These are phyloP conservation scores for Alternaria gaisen DNA, from an alignment of 2,329 filamentous ascomycete species.

Conservation along the genomic window DNA sequence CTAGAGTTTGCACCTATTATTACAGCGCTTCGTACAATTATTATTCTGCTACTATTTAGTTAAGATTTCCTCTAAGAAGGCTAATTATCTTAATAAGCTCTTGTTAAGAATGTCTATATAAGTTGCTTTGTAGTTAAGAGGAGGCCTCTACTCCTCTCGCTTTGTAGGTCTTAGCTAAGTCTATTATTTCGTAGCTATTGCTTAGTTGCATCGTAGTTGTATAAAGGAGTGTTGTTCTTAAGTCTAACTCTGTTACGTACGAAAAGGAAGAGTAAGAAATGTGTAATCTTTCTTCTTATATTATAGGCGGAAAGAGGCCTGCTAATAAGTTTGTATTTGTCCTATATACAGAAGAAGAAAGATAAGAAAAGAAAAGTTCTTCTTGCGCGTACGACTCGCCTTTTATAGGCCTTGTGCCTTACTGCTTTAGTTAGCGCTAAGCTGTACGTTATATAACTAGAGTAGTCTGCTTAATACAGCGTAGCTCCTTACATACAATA, in stretches of 20 bases:
- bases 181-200: not conserved
- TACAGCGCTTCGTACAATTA: not conserved
- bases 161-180: not conserved
- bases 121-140: not conserved
- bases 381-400: too few species aligned
- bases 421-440: not conserved
- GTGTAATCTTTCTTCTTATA: not conserved
- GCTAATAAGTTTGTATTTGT: not conserved
- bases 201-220: not conserved
- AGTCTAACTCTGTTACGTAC: not conserved
- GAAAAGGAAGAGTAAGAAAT: not conserved
- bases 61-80: not conserved
- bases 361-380: too few species aligned
- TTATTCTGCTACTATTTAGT: not conserved
- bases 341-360: too few species aligned
- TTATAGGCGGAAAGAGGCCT: not conserved
- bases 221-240: not conserved
- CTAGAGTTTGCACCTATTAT: not conserved
- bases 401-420: too few species aligned
- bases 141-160: not conserved
- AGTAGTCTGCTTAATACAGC: not conserved
- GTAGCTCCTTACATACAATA: not conserved
- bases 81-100: not conserved
- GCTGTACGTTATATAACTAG: not conserved
- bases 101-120: not conserved